These are phyloP conservation scores for Raphanus hybrid DNA, from an alignment of 441 rosid genomes.

Conservation along the genomic window DNA sequence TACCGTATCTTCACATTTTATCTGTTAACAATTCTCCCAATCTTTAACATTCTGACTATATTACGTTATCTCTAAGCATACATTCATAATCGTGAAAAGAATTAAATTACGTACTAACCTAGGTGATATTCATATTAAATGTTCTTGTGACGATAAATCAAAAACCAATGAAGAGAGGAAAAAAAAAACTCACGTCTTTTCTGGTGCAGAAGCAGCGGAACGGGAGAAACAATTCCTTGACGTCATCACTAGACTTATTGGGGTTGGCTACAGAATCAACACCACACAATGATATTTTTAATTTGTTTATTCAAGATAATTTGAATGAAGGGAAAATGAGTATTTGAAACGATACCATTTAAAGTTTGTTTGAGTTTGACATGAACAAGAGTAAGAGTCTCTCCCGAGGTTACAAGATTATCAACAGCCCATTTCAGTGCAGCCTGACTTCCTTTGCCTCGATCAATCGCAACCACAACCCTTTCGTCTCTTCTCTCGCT, in stretches of 20 bases:
- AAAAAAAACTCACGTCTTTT: conserved; percentile 60
- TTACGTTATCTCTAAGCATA: neutral
- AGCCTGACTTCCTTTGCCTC: conserved; percentile 80
- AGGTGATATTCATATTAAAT: neutral
- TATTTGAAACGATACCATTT: conserved; percentile 10
- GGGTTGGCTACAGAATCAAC: conserved; percentile 22
- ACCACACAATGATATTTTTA: neutral
- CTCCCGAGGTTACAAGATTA: conserved; percentile 61
- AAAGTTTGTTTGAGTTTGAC: conserved; percentile 49
- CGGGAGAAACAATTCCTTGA: conserved; percentile 74
- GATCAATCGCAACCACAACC: conserved; percentile 76
- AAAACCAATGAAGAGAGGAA: neutral
- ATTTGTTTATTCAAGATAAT: neutral
- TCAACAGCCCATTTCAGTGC: conserved; percentile 88
- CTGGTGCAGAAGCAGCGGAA: conserved; percentile 85
- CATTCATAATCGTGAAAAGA: neutral
- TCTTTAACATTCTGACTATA: neutral
- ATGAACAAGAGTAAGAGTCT: conserved; percentile 71
- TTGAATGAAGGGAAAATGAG: neutral
- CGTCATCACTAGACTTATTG: conserved; percentile 30
- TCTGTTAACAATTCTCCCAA: conserved; percentile 46
- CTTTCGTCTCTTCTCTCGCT: conserved; percentile 39
- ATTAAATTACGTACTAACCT: neutral
- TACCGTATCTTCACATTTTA: conserved; percentile 62
- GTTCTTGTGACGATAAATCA: conserved; percentile 6